Conservation (phyloP, 345 rosid genomes). For the Luvunga scandens region DNA sequence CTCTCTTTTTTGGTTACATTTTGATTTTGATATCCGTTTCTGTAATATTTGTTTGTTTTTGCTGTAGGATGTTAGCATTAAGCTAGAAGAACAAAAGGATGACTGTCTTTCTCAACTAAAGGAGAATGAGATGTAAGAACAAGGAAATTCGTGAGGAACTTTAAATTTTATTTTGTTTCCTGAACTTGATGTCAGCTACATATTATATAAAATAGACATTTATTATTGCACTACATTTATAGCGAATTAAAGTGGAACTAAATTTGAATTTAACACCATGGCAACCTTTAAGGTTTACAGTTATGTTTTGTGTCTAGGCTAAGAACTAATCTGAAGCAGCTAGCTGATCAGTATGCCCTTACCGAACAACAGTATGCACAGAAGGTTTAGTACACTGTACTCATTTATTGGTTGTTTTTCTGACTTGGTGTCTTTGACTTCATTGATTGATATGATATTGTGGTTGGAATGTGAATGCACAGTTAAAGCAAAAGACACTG, state of each 20-base stretch:
- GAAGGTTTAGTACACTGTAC: slow-evolving; percentile 38
- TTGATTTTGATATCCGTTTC: neutral
- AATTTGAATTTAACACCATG: neutral
- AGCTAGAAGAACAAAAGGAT: slow-evolving; percentile 87
- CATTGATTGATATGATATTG: neutral
- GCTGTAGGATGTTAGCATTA: slow-evolving; percentile 78
- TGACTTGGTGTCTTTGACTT: neutral
- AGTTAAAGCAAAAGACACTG: slow-evolving; percentile 81
- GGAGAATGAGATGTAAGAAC: slow-evolving; percentile 91
- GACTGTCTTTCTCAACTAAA: slow-evolving; percentile 77
- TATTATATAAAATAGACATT: neutral
- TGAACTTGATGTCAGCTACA: neutral
- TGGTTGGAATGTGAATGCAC: slow-evolving; percentile 30
- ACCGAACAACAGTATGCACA: slow-evolving; percentile 81
- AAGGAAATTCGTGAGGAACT: slow-evolving; percentile 1
- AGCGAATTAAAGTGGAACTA: neutral
- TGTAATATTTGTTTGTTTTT: slow-evolving; percentile 13
- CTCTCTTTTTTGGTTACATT: neutral
- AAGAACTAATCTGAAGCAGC: slow-evolving; percentile 74
- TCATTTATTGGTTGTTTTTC: neutral
- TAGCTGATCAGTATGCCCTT: slow-evolving; percentile 80
- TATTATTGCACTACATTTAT: neutral
- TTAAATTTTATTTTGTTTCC: neutral
- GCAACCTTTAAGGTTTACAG: neutral
- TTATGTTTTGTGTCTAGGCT: slow-evolving; percentile 46